Evolutionary conservation across 345 rosid genomes (phyloP).

Genomic region (Arabidopsis thaliana): TAIR10.1 NC_003070.9:8295501-8296000

Average conservation of each 20-base stretch:
- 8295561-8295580: neutral
- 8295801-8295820: slow-evolving; percentile 5
- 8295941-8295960: slow-evolving; percentile 46
- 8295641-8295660: neutral
- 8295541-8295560: slow-evolving; percentile 10
- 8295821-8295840: neutral
- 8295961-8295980: slow-evolving; percentile 11
- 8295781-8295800: slow-evolving; percentile 25
- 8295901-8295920: slow-evolving; percentile 79
- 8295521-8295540: slow-evolving; percentile 49
- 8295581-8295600: neutral
- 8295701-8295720: slow-evolving; percentile 81
- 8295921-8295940: slow-evolving; percentile 71
- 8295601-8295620: neutral
- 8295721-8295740: slow-evolving; percentile 66
- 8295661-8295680: slow-evolving; percentile 59
- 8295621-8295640: neutral
- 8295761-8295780: slow-evolving; percentile 88
- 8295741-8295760: slow-evolving; percentile 83
- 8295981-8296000: slow-evolving; percentile 1
- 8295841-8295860: neutral
- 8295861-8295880: slow-evolving; percentile 50
- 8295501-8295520: slow-evolving; percentile 78
- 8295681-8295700: slow-evolving; percentile 71
- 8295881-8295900: slow-evolving; percentile 58